Evolutionary conservation across 1,284 basidiomycete species (phyloP).

Genomic region (Irpex sp.): DNA sequence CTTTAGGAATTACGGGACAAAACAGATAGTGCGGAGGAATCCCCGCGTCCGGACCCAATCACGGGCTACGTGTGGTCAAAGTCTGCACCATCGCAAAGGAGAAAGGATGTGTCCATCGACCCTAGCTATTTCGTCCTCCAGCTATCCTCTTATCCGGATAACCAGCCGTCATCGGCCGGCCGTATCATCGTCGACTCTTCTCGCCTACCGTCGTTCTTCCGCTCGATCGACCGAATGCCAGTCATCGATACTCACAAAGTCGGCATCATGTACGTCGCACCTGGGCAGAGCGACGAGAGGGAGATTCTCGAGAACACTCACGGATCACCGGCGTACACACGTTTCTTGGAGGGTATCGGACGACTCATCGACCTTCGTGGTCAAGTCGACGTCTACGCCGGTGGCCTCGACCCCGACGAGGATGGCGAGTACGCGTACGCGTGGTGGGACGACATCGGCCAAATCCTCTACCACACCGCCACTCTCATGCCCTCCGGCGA

Average conservation of each 20-base stretch:
- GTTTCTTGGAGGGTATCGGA: conserved; percentile 89
- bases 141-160: conserved; percentile 76
- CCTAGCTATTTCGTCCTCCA: conserved; percentile 89
- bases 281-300: conserved; percentile 80
- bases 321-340: conserved; percentile 92
- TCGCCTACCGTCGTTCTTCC: conserved; percentile 53
- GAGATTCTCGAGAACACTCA: conserved; percentile 91
- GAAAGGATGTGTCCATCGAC: conserved; percentile 82
- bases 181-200: conserved; percentile 57
- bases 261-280: conserved; percentile 94
- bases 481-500: conserved; percentile 93
- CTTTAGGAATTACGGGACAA: conserved; percentile 7
- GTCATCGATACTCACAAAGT: conserved; percentile 99
- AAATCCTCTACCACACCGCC: conserved; percentile 93
- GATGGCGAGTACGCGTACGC: conserved; percentile 96
- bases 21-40: conserved; percentile 3
- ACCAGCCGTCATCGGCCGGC: conserved; percentile 29
- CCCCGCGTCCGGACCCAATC: conserved; percentile 49
- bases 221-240: conserved; percentile 80
- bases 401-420: conserved; percentile 84
- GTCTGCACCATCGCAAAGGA: conserved; percentile 80
- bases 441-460: conserved; percentile 98
- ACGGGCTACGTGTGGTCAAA: conserved; percentile 84
- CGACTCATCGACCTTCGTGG: conserved; percentile 88
- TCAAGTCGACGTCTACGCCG: conserved; percentile 92